Conservation (phyloP, 164 flowering plant genomes). For the Liriodendron chinense region DNA sequence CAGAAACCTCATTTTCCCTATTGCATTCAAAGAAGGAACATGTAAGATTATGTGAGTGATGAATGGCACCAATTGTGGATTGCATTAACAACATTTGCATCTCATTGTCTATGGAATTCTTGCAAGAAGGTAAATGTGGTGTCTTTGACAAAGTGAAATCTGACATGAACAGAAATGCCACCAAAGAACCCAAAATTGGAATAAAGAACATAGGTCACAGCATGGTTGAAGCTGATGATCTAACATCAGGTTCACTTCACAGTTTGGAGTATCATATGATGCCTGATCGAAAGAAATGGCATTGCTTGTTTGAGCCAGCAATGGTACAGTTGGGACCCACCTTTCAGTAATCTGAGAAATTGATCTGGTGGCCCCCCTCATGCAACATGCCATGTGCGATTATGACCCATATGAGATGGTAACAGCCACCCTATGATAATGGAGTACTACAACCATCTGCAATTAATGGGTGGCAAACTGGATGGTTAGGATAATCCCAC, state of each 20-base stretch:
- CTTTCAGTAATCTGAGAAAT: neutral
- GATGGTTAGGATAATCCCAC: neutral
- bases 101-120: neutral
- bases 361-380: neutral
- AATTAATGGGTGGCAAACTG: neutral
- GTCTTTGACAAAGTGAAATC: neutral
- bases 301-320: neutral
- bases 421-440: neutral
- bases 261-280: neutral
- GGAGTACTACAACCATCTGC: neutral
- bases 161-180: no score
- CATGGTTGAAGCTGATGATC: neutral
- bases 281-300: neutral
- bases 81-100: neutral
- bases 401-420: neutral
- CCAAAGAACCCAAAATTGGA: no score
- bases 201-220: no score
- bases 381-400: neutral
- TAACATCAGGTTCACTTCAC: neutral
- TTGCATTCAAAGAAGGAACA: neutral
- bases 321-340: neutral
- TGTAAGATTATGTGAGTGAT: neutral
- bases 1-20: slow-evolving; percentile 99
- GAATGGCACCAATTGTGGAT: neutral
- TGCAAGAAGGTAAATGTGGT: neutral